Conservation (phyloP, 2,329 filamentous ascomycete species). For the Fusarium austroafricanum region DNA sequence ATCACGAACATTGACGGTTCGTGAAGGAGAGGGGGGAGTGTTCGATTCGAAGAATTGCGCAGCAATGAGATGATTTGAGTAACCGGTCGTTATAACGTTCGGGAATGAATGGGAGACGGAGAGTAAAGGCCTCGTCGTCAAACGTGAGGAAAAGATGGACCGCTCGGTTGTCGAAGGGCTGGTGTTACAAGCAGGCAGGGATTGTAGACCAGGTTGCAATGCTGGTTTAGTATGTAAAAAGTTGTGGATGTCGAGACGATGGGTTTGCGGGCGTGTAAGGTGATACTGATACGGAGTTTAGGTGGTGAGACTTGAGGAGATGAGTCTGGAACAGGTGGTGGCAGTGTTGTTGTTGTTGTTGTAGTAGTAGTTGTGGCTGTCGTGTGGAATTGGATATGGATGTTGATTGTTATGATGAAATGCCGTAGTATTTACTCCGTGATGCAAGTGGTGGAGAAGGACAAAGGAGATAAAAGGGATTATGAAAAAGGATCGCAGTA, state of each 20-base stretch:
- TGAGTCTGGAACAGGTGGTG: conserved; percentile 24
- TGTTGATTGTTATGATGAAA: conserved; percentile 23
- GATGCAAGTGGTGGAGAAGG: neutral
- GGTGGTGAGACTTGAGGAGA: conserved; percentile 32
- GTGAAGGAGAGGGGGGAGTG: conserved; percentile 4
- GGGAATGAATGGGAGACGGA: neutral
- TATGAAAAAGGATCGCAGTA: conserved; percentile 10
- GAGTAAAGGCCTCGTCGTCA: conserved; percentile 21
- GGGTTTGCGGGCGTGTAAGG: conserved; percentile 19
- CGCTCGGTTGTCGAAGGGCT: conserved; percentile 32
- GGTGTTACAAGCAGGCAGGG: conserved; percentile 44
- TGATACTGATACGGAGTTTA: conserved; percentile 18
- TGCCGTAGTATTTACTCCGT: neutral
- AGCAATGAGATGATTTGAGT: neutral
- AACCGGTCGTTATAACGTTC: neutral
- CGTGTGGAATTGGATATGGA: conserved; percentile 19
- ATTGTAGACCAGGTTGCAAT: conserved; percentile 31
- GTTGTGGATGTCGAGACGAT: conserved; percentile 19
- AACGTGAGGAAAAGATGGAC: conserved; percentile 27
- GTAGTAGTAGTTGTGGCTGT: neutral
- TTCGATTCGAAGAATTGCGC: conserved; percentile 2
- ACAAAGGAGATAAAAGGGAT: conserved; percentile 1
- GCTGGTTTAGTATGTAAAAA: conserved; percentile 21
- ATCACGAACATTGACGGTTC: conserved; percentile 36
- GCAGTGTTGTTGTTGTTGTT: neutral